Evolutionary conservation across 345 rosid genomes (phyloP), one percentile per base, ranked within the genome.

Genomic region (Reutealis trisperma): DNA sequence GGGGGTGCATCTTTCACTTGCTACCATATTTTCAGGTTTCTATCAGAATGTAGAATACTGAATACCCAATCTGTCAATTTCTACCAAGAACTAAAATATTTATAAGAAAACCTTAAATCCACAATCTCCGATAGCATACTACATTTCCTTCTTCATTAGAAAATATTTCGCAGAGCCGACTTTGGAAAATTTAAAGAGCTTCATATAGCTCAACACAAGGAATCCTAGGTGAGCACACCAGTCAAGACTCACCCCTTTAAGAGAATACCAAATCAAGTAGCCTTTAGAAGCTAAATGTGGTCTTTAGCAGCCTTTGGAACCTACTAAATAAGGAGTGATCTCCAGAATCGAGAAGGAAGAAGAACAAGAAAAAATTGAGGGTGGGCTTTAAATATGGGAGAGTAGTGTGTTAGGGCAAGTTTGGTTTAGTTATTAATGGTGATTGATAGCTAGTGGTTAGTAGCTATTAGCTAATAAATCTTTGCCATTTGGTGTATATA

Each of bases 31-130:
- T 49, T 67, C 19, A n/a, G 12, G 19, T 11, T 22, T 67, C 24
- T 67, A 44, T 22, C 25, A 49, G 42, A 44, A 42, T 6, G 54
- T 8, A 44, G 49, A 16, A 66, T 25, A 2, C 3, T 44, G 18
- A 4, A 67, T 24, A 66, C 12, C 15, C 30, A 67, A 67, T n/a
- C 70, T 27, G 15, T 47, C 71, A 68, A 24, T 68, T 68, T 68
- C 30, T 13, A 47, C 37, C 70, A 4, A 65, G 37, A 65, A 65
- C 42, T 47, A 9, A 22, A 2, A 24, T 24, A 1, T 14, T 9
- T 47, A 16, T 15, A 18, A 16, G n/a, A 19, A 13, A 14, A 34
- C 55, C 11, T 21, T 22, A 59, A 25, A 44, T 10, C 18, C 21
- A 30, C 51, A 25, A 42, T 25, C 24, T 44, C 16, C n/a, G 21